These are phyloP conservation scores for Trichocladium uniseriatum DNA, from an alignment of 495 filamentous ascomycete species.

Conservation along the genomic window DNA sequence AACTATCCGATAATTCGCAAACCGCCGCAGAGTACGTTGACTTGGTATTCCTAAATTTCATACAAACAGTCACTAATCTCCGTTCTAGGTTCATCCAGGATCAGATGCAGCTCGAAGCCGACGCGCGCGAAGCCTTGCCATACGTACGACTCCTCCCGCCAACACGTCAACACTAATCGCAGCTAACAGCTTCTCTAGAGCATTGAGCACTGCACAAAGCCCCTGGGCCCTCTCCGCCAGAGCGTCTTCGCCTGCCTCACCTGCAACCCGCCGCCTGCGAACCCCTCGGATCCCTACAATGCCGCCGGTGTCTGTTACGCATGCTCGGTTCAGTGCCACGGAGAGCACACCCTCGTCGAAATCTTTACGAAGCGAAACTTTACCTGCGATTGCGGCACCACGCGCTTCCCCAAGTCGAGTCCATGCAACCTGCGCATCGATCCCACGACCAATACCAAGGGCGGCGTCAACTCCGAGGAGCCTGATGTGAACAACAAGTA, in stretches of 20 bases:
- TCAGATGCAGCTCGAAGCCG: conserved; percentile 84
- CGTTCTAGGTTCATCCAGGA: conserved; percentile 68
- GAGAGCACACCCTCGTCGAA: conserved; percentile 89
- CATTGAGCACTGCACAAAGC: conserved; percentile 85
- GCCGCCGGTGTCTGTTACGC: conserved; percentile 89
- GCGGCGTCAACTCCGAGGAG: conserved; percentile 62
- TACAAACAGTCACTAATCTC: not conserved
- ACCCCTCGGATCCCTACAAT: conserved; percentile 51
- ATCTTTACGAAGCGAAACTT: conserved; percentile 94
- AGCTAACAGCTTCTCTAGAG: conserved; percentile 42
- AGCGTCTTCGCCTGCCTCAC: conserved; percentile 83
- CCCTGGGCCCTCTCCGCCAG: conserved; percentile 78
- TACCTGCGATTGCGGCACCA: conserved; percentile 93
- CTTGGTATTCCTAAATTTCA: not conserved
- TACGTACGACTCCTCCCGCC: conserved; percentile 50
- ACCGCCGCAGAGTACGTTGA: conserved; percentile 71
- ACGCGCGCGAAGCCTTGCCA: conserved; percentile 88
- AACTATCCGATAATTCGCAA: conserved; percentile 61
- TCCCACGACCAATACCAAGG: conserved; percentile 60
- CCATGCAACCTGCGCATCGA: conserved; percentile 75
- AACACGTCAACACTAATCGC: not conserved
- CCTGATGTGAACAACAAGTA: conserved; percentile 71
- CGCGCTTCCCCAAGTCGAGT: conserved; percentile 56
- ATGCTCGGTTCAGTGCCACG: conserved; percentile 93
- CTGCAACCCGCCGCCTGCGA: conserved; percentile 70